Base-by-base conservation (phyloP, 108 stramenopile genomes). In the Conticribra weissflogii region DNA sequence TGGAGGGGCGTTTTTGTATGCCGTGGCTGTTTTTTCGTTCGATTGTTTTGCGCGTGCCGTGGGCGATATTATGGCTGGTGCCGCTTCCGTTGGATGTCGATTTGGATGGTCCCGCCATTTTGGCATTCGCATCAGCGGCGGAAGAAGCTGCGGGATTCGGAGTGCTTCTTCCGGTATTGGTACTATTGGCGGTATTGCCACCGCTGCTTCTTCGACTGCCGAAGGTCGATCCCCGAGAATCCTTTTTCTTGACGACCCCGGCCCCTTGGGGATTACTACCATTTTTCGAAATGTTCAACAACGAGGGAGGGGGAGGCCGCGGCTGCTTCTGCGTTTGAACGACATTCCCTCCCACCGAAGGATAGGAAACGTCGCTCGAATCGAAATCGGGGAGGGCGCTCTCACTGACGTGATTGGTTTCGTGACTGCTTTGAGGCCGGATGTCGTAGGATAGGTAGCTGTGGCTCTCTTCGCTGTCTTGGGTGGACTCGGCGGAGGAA, bases 261-360 rank as follows among this genome's bases (percentile, higher is more conserved):
- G n/a, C n/a, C n/a, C n/a, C n/a, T n/a, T n/a, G n/a, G n/a, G n/a
- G n/a, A n/a, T n/a, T n/a, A n/a, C n/a, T n/a, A n/a, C n/a, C n/a
- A n/a, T n/a, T n/a, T n/a, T n/a, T n/a, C n/a, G n/a, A n/a, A n/a
- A n/a, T n/a, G n/a, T n/a, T n/a, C n/a, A n/a, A n/a, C n/a, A n/a
- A 41, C 5, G 36, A 57, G 33, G 50, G 50, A 51, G 50, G 50
- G 9, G 50, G 50, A 19, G 50, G 50, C 50, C 50, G 16, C 19
- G 3, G 16, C 16, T 16, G 16, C 50, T 16, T 5, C 50, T 16
- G 16, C 50, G 4, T 51, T 18, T 16, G 16, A 21, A 21, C 19
- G 17, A 21, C 50, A 4, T 51, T 5, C 3, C 19, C 19, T 19
- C 18, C 19, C 50, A 51, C 50, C 18, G 50, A 51, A 9, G 50